A percentile compares a stretch with the other conserved stretches of the same genome.
Evolutionary conservation across 2,329 filamentous ascomycete species (phyloP).

Genomic region (Furcasterigmium furcatum): DNA sequence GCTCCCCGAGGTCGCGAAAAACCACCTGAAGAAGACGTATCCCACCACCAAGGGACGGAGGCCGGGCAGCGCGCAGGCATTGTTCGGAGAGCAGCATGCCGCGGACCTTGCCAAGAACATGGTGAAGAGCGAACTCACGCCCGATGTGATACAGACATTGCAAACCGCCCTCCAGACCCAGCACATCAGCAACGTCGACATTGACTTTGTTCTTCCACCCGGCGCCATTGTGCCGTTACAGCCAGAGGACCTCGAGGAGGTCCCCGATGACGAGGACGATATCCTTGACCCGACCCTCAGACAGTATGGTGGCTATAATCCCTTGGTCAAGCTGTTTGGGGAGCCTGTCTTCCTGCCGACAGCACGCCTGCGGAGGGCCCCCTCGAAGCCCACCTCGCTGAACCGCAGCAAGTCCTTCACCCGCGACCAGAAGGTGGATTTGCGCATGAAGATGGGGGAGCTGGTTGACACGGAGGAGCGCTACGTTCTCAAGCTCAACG

Average conservation of each 20-base stretch:
- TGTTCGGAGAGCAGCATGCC: conserved; percentile 91
- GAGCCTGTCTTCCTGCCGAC: conserved; percentile 86
- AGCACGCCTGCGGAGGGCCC: conserved; percentile 76
- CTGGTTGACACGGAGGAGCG: conserved; percentile 90
- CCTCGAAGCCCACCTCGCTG: conserved; percentile 79
- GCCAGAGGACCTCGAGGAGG: conserved; percentile 55
- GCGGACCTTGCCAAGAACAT: conserved; percentile 85
- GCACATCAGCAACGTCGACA: conserved; percentile 77
- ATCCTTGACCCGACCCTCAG: conserved; percentile 60
- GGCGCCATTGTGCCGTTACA: conserved; percentile 69
- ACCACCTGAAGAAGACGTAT: conserved; percentile 59
- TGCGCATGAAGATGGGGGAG: conserved; percentile 87
- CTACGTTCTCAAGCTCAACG: conserved; percentile 85
- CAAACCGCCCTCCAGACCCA: conserved; percentile 76
- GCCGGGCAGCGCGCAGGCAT: conserved; percentile 60
- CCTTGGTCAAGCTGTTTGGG: conserved; percentile 75
- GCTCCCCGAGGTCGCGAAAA: conserved; percentile 73
- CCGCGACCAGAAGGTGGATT: conserved; percentile 75
- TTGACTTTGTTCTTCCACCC: conserved; percentile 81
- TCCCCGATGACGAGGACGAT: conserved; percentile 62
- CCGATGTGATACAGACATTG: conserved; percentile 70
- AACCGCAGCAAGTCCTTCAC: conserved; percentile 76
- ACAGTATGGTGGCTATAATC: conserved; percentile 75
- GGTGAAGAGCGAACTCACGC: conserved; percentile 73
- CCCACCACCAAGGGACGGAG: conserved; percentile 50